A percentile compares a stretch with the other conserved stretches of the same genome.
phyloP scores from a whole-genome alignment of 768 basidiomycete species.

The Auriscalpium vulgare region DNA sequence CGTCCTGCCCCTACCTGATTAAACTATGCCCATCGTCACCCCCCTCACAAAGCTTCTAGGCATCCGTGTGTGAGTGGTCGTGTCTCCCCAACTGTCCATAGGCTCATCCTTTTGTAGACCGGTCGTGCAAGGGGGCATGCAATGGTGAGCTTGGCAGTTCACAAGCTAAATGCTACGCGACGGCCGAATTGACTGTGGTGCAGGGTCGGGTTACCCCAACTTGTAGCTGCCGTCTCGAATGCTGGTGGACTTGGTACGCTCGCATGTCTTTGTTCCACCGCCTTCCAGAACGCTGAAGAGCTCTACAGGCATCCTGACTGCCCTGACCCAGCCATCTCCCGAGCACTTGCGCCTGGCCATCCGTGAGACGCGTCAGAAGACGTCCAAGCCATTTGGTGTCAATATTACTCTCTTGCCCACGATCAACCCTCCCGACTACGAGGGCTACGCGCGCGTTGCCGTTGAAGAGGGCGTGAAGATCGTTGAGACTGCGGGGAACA shows the following conservation, averaged over 20 bases:
- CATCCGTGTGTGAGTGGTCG: too few relatives aligned
- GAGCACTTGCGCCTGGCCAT: constrained; percentile 77
- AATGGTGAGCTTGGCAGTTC: constrained; percentile 47
- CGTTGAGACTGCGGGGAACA: constrained; percentile 91
- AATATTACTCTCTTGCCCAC: constrained; percentile 83
- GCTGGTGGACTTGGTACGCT: constrained; percentile 70
- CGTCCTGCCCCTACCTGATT: too few relatives aligned
- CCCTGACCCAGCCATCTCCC: constrained; percentile 81
- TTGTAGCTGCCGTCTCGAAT: constrained; percentile 73
- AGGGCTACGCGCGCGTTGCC: constrained; percentile 71
- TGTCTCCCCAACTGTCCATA: too few relatives aligned
- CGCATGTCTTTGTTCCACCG: too few relatives aligned
- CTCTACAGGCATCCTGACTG: constrained; percentile 68
- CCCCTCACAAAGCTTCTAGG: too few relatives aligned
- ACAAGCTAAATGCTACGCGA: too few relatives aligned
- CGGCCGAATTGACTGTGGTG: constrained; percentile 2
- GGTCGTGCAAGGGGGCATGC: constrained; percentile 85
- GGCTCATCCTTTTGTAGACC: constrained; percentile 36
- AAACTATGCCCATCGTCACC: too few relatives aligned
- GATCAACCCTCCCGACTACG: constrained; percentile 89
- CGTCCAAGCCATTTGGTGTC: constrained; percentile 74
- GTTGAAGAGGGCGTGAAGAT: constrained; percentile 84
- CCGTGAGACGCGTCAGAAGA: constrained; percentile 61
- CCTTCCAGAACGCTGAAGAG: too few relatives aligned
- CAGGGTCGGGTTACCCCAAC: constrained; percentile 74